These are phyloP conservation scores for Haematococcus lacustris DNA, from an alignment of 139 green algal genomes.

Conservation along the genomic window DNA sequence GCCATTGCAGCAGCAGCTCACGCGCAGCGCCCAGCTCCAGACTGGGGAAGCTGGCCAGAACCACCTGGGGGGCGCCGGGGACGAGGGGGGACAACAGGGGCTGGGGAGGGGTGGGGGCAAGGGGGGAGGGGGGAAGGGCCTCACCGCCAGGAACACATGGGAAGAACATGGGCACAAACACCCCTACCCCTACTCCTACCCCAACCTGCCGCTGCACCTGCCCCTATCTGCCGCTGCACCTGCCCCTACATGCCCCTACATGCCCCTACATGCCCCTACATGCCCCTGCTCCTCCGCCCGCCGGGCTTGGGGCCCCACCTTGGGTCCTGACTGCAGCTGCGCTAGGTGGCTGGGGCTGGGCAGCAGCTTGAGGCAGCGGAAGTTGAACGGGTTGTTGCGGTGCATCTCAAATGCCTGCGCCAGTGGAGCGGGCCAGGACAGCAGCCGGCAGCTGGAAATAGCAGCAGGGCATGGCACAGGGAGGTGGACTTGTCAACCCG, in stretches of 20 bases:
- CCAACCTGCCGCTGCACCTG: background rate
- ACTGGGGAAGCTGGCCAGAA: slow-evolving; percentile 64
- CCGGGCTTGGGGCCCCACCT: too few relatives aligned
- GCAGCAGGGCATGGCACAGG: too few relatives aligned
- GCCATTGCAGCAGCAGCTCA: slow-evolving; percentile 79
- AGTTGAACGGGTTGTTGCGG: slow-evolving; percentile 61
- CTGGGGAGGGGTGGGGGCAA: background rate
- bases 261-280: too few relatives aligned
- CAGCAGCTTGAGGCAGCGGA: slow-evolving; percentile 46
- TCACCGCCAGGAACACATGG: background rate
- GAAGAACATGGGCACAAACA: background rate
- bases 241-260: too few relatives aligned
- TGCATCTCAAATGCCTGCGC: slow-evolving; percentile 25
- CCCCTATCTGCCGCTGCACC: too few relatives aligned
- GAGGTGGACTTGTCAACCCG: too few relatives aligned
- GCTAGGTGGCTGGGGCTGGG: slow-evolving; percentile 41
- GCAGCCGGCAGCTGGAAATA: too few relatives aligned
- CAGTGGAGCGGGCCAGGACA: too few relatives aligned
- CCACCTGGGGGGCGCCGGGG: too few relatives aligned
- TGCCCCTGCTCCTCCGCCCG: too few relatives aligned
- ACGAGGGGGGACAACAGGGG: too few relatives aligned
- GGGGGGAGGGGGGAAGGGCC: background rate
- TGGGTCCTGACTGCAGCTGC: slow-evolving; percentile 23
- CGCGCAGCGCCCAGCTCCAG: slow-evolving; percentile 62
- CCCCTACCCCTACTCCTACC: too few relatives aligned